Percentiles rank a stretch among this genome's conserved stretches.
phyloP scores from a whole-genome alignment of 192 early-diverging fungal genomes.

The Entomortierella chlamydospora region DNA sequence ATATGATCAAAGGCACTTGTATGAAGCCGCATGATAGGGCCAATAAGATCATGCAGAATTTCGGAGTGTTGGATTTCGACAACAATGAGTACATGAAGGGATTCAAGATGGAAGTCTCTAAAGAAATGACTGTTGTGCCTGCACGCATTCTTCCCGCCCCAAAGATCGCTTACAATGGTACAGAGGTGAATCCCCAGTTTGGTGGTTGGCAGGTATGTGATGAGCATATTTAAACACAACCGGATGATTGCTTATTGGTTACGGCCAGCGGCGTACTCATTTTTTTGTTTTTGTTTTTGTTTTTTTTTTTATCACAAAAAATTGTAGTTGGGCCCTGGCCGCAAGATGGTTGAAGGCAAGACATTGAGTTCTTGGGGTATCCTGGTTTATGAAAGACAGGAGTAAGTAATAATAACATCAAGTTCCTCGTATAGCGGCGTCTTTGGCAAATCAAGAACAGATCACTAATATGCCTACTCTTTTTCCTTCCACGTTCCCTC shows the following conservation, averaged over 20 bases:
- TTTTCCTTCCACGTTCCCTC: neutral
- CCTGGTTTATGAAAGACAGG: slow-evolving; percentile 69
- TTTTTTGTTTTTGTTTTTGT: neutral
- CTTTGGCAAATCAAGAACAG: no score
- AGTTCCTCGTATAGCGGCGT: no score
- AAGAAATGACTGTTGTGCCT: slow-evolving; percentile 72
- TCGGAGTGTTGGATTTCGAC: slow-evolving; percentile 65
- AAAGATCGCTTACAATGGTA: slow-evolving; percentile 61
- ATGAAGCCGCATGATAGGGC: slow-evolving; percentile 70
- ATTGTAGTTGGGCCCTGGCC: slow-evolving; percentile 74
- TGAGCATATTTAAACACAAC: neutral
- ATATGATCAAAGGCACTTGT: slow-evolving; percentile 95
- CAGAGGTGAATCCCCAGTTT: neutral
- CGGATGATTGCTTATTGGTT: slow-evolving; percentile 17
- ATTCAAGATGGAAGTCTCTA: slow-evolving; percentile 72
- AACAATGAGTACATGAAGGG: slow-evolving; percentile 71
- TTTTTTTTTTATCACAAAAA: neutral
- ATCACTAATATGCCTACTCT: neutral
- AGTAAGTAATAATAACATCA: slow-evolving; percentile 11
- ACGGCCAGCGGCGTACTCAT: slow-evolving; percentile 41
- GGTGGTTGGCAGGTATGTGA: slow-evolving; percentile 39
- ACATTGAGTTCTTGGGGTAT: slow-evolving; percentile 76
- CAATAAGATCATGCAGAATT: slow-evolving; percentile 69
- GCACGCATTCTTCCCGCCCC: slow-evolving; percentile 80
- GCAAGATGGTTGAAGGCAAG: slow-evolving; percentile 73